Evolutionary conservation across 208 protist genomes (phyloP), one percentile per base, ranked within the genome.

Genomic region (Leptomonas seymouri): DNA sequence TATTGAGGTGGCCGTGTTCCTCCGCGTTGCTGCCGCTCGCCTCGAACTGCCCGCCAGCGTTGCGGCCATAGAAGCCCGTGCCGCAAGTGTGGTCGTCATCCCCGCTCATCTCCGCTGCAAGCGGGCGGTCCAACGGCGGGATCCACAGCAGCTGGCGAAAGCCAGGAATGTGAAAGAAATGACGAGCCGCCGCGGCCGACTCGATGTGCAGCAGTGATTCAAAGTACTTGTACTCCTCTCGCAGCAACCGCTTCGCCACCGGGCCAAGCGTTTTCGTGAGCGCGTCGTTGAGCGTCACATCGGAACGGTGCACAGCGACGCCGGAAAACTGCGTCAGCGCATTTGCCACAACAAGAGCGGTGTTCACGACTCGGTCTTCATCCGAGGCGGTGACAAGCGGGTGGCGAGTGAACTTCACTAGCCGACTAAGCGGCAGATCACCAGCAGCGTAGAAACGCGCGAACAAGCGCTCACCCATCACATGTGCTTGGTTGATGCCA

Each of bases 401-500:
- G 25, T 76, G 68, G n/a, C 70, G 57, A n/a, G 72, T 81, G 70
- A 85, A 85, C 59, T 69, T 53, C 23, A 78, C 55, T 1, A 84
- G 64, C 30, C 82, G 74, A 9, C 41, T 66, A 67, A 87, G 58
- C 21, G 78, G 74, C 34, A 87, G 51, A 48, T 87, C 82, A 14
- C 82, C 82, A 6, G 78, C 78, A 18, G 82, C 82, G 64, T 82
- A 84, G 66, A 87, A 87, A 55, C 82, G 82, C 8, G 82, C 78
- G 36, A 87, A 84, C 11, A 87, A 54, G 30, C 76, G 77, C 54
- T 87, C 79, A 7, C 84, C 84, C 51, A 86, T 78, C 39, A 80
- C 62, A 41, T 76, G 72, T 7, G 84, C 80, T 58, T 86, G 84
- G 16, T 64, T 55, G 64, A 82, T 76, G 51, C 84, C 84, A 21